Conservation (phyloP, 768 basidiomycete species). For the Clitopilus hobsonii region DNA sequence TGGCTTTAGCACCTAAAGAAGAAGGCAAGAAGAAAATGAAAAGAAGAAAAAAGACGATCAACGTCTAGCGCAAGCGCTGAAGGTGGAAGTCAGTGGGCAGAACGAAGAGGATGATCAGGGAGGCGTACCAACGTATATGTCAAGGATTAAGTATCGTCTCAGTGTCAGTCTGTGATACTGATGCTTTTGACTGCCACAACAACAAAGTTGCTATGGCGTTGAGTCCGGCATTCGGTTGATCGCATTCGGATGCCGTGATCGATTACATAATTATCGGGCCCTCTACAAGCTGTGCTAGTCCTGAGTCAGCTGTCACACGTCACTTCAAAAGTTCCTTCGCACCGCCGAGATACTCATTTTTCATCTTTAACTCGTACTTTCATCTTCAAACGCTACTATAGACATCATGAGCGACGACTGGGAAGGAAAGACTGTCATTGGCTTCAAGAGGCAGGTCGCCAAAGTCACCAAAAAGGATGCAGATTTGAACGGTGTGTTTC, state of each 20-base stretch:
- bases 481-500: slow-evolving; percentile 47
- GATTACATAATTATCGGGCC: not conserved
- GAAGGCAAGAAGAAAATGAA: slow-evolving; percentile 20
- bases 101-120: slow-evolving; percentile 22
- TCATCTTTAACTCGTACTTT: slow-evolving; percentile 6
- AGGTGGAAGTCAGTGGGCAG: slow-evolving; percentile 26
- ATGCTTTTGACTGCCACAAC: not conserved
- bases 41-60: slow-evolving; percentile 55
- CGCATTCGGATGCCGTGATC: not conserved
- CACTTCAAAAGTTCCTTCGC: slow-evolving; percentile 5
- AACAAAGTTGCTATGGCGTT: slow-evolving; percentile 1
- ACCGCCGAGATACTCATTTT: slow-evolving; percentile 2
- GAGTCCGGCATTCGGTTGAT: not conserved
- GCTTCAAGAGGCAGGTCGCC: slow-evolving; percentile 55
- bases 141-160: not conserved
- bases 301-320: slow-evolving; percentile 5
- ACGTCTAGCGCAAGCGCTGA: slow-evolving; percentile 58
- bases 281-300: not conserved
- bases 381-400: not conserved
- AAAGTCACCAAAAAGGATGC: slow-evolving; percentile 60
- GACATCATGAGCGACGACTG: slow-evolving; percentile 56
- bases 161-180: not conserved
- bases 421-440: slow-evolving; percentile 73
- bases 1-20: slow-evolving; percentile 35
- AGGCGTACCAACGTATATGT: slow-evolving; percentile 13